Percentiles rank a stretch among this genome's conserved stretches.
Conservation (phyloP, 2,329 filamentous ascomycete species). For the Fusarium compactum region DNA sequence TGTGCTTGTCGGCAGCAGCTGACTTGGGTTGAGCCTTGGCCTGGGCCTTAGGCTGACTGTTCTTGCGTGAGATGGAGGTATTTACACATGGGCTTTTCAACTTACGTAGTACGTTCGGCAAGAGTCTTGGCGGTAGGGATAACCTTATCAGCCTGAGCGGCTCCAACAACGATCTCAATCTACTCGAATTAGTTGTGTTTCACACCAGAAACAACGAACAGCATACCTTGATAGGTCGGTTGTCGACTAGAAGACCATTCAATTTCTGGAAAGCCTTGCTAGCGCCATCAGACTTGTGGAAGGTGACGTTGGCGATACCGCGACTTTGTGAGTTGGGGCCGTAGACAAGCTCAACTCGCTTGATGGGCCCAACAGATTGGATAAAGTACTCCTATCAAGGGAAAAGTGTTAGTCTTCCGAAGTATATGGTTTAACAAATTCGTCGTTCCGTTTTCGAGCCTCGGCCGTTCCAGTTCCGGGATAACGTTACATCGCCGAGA, state of each 20-base stretch:
- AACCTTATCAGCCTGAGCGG: constrained; percentile 75
- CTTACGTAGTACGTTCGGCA: constrained; percentile 82
- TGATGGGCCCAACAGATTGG: constrained; percentile 88
- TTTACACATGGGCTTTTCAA: constrained; percentile 33
- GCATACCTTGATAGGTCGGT: constrained; percentile 85
- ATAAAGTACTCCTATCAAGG: constrained; percentile 92
- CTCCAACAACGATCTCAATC: constrained; percentile 92
- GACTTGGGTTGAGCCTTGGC: constrained; percentile 75
- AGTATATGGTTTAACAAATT: constrained; percentile 45
- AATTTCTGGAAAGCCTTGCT: constrained; percentile 85
- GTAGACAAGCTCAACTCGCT: constrained; percentile 91
- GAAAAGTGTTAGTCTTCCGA: constrained; percentile 74
- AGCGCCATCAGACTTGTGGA: constrained; percentile 83
- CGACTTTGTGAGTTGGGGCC: constrained; percentile 92
- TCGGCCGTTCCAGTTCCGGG: constrained; percentile 50
- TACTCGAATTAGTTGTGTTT: constrained; percentile 54
- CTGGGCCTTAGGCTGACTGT: constrained; percentile 50
- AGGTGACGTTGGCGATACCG: constrained; percentile 91
- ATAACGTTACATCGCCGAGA: constrained; percentile 42
- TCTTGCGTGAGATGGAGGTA: constrained; percentile 22
- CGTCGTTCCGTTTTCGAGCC: constrained; percentile 50
- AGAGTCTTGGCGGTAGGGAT: constrained; percentile 76
- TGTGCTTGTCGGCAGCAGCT: constrained; percentile 79
- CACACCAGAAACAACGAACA: neutral
- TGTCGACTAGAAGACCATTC: constrained; percentile 92